phyloP scores from a whole-genome alignment of 352 stramenopile species.

The Pilasporangium apinafurcum region DNA sequence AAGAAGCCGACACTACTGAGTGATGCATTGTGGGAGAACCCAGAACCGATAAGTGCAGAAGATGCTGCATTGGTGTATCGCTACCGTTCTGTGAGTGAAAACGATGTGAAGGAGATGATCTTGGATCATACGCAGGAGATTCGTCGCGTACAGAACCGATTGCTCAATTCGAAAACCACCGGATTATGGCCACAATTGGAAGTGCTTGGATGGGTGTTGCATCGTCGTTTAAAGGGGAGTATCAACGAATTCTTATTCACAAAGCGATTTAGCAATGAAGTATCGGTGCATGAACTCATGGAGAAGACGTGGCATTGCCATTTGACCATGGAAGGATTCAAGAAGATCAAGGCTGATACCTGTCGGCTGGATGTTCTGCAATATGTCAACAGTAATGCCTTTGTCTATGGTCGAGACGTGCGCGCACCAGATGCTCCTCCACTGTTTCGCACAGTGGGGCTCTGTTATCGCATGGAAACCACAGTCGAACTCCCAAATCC shows the following conservation, averaged over 20 bases:
- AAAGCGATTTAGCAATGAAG: constrained; percentile 29
- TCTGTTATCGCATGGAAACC: constrained; percentile 39
- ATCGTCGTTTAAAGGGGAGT: constrained; percentile 16
- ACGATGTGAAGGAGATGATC: constrained; percentile 25
- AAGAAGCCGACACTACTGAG: too few species aligned
- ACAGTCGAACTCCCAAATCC: constrained; percentile 10
- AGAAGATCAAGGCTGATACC: constrained; percentile 44
- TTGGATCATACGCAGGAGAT: constrained; percentile 24
- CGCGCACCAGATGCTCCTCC: constrained; percentile 20
- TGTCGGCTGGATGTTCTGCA: constrained; percentile 42
- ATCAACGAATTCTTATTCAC: constrained; percentile 33
- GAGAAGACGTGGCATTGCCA: constrained; percentile 34
- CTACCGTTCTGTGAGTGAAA: constrained; percentile 23
- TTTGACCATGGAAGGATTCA: constrained; percentile 22
- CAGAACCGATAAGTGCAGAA: constrained; percentile 26
- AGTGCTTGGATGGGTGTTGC: constrained; percentile 37
- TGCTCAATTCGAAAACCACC: too few species aligned
- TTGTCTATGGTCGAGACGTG: constrained; percentile 41
- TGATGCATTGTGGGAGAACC: too few species aligned
- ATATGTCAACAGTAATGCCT: constrained; percentile 23
- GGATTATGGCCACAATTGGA: too few species aligned
- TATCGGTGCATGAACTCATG: constrained; percentile 20
- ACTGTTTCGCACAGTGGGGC: constrained; percentile 38
- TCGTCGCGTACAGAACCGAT: constrained; percentile 19
- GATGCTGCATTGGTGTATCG: too few species aligned